phyloP scores from a whole-genome alignment of 1,284 basidiomycete species.

The Blastosporella zonata region DNA sequence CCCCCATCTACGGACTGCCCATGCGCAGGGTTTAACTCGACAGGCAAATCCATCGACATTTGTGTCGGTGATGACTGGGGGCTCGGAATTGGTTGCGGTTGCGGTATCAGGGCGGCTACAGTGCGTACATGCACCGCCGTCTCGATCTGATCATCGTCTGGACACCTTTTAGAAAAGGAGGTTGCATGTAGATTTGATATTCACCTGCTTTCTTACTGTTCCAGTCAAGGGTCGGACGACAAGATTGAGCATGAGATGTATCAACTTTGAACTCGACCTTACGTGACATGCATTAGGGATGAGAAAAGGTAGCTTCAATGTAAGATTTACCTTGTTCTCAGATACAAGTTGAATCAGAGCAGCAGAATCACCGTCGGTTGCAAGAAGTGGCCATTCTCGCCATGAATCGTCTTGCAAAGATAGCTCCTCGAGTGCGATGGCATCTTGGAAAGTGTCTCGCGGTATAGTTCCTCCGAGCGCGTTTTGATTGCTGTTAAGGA shows the following conservation, averaged over 20 bases:
- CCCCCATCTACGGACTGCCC: conserved; percentile 42
- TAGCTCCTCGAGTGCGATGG: conserved; percentile 57
- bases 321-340: conserved; percentile 52
- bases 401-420: conserved; percentile 47
- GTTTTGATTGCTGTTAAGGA: conserved; percentile 55
- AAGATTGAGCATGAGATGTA: conserved; percentile 51
- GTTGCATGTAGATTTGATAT: conserved; percentile 13
- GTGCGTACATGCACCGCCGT: conserved; percentile 50
- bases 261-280: conserved; percentile 71
- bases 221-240: conserved; percentile 62
- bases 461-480: conserved; percentile 63
- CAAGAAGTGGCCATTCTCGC: conserved; percentile 70
- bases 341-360: conserved; percentile 69
- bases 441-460: conserved; percentile 67
- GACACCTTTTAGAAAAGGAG: neutral
- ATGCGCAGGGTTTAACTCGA: conserved; percentile 35
- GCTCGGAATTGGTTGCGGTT: conserved; percentile 15
- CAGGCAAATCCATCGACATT: conserved; percentile 14
- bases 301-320: neutral
- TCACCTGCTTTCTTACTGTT: conserved; percentile 83
- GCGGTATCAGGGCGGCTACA: conserved; percentile 5
- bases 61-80: conserved; percentile 20
- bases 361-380: conserved; percentile 73
- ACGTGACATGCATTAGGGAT: neutral
- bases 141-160: conserved; percentile 81